A percentile compares a stretch with the other conserved stretches of the same genome.
These are phyloP conservation scores for Loxodes magnus DNA, from an alignment of 73 alveolate species.

Conservation along the genomic window DNA sequence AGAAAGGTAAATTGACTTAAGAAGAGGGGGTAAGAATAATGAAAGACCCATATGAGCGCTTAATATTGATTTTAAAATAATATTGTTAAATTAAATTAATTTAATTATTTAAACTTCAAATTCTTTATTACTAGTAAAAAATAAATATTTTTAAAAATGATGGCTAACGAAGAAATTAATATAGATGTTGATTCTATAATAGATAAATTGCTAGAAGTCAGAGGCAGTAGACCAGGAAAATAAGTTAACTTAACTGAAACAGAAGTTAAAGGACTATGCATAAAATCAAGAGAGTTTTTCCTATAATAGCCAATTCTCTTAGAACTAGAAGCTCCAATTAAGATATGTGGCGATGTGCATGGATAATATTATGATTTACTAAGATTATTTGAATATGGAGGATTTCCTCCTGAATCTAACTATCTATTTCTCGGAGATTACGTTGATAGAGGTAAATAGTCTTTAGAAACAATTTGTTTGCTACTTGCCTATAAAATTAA, in stretches of 20 bases:
- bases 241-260: conserved; percentile 11
- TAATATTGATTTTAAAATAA: too few species aligned
- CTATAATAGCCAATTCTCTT: conserved; percentile 46
- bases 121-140: too few species aligned
- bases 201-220: conserved; percentile 18
- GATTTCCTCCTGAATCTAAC: conserved; percentile 83
- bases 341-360: conserved; percentile 76
- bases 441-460: conserved; percentile 91
- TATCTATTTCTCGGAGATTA: conserved; percentile 90
- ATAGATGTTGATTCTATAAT: conserved; percentile 4
- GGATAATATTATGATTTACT: conserved; percentile 81
- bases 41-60: too few species aligned
- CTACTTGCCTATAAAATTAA: conserved; percentile 54
- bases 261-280: background rate
- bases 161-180: background rate
- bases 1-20: too few species aligned
- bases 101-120: too few species aligned
- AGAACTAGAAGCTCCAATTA: conserved; percentile 70
- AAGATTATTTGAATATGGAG: conserved; percentile 68
- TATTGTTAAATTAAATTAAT: too few species aligned
- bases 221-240: conserved; percentile 21
- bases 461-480: conserved; percentile 47
- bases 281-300: background rate
- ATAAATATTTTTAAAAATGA: too few species aligned
- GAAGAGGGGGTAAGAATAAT: too few species aligned